Evolutionary conservation across 768 basidiomycete genomes (phyloP).

Genomic region (Mycena vulgaris): DNA sequence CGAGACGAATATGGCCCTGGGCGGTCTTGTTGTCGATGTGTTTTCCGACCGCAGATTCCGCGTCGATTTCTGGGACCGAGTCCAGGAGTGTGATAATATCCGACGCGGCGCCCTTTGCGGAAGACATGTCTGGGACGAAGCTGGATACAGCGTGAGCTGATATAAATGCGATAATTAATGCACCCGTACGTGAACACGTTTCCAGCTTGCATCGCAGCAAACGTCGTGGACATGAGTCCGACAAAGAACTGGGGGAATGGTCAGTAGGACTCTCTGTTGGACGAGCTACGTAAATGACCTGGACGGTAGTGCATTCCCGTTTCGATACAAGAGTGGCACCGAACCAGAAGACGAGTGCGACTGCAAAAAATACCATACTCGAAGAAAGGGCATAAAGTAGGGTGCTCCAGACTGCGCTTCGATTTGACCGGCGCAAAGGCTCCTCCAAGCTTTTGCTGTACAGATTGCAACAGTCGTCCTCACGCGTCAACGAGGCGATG

Average conservation of each 20-base stretch:
- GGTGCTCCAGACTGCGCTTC: conserved; percentile 73
- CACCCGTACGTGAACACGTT: too few species aligned
- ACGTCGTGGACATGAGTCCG: conserved; percentile 84
- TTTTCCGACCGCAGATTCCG: conserved; percentile 79
- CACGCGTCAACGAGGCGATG: conserved; percentile 90
- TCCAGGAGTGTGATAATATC: conserved; percentile 86
- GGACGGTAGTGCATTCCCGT: conserved; percentile 65
- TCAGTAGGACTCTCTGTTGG: too few species aligned
- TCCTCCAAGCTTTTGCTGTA: conserved; percentile 81
- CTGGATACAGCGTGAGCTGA: too few species aligned
- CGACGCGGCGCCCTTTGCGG: conserved; percentile 83
- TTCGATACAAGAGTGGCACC: conserved; percentile 75
- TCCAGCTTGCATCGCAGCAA: conserved; percentile 90
- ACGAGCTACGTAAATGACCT: too few species aligned
- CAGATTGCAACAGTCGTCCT: conserved; percentile 80
- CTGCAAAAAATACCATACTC: conserved; percentile 82
- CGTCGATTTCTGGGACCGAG: conserved; percentile 82
- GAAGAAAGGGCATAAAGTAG: conserved; percentile 83
- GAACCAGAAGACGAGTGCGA: conserved; percentile 88
- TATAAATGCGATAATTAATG: too few species aligned
- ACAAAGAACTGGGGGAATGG: too few species aligned
- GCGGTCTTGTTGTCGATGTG: conserved; percentile 58
- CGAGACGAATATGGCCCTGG: conserved; percentile 79
- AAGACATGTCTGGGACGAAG: conserved; percentile 91
- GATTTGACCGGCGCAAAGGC: conserved; percentile 78